These are phyloP conservation scores for Emydomyces testavorans DNA, from an alignment of 2,329 filamentous ascomycete genomes.

Conservation along the genomic window DNA sequence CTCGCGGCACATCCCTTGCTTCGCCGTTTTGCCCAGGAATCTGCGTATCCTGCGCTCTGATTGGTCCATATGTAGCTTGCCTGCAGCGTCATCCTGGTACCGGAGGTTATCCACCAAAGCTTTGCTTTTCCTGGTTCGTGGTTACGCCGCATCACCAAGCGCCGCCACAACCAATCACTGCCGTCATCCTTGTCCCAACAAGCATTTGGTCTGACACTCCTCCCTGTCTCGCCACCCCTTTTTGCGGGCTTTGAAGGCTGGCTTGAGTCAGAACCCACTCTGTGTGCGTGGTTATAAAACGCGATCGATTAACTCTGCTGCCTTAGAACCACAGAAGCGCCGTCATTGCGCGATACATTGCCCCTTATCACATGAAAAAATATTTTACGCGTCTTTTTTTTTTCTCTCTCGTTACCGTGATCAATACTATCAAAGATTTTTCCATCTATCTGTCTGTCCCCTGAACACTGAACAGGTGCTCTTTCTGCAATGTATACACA, in stretches of 20 bases:
- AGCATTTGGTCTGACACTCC: slow-evolving; percentile 10
- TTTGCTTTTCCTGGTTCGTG: slow-evolving; percentile 2
- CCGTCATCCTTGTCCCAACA: background rate
- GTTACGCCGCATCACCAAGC: slow-evolving; percentile 9
- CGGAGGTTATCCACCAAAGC: slow-evolving; percentile 7
- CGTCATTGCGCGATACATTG: background rate
- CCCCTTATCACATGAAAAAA: slow-evolving; percentile 8
- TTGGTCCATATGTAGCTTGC: slow-evolving; percentile 7
- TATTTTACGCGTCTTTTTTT: background rate
- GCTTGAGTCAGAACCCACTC: slow-evolving; percentile 10
- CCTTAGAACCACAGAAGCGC: background rate
- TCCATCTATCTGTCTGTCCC: no score
- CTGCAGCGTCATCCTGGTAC: slow-evolving; percentile 12
- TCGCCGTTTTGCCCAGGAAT: slow-evolving; percentile 6
- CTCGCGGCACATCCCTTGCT: slow-evolving; percentile 11
- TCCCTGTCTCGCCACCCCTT: slow-evolving; percentile 3
- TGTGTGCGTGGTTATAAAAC: background rate
- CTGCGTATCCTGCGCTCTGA: background rate
- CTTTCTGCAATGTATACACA: no score
- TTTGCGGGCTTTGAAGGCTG: background rate
- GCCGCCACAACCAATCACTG: slow-evolving; percentile 14
- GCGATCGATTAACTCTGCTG: background rate
- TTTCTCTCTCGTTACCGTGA: background rate
- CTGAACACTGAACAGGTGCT: no score
- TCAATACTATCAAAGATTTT: no score